Conservation (phyloP, 1,139 yeast genomes). For the Eremothecium cymbalariae region DNA sequence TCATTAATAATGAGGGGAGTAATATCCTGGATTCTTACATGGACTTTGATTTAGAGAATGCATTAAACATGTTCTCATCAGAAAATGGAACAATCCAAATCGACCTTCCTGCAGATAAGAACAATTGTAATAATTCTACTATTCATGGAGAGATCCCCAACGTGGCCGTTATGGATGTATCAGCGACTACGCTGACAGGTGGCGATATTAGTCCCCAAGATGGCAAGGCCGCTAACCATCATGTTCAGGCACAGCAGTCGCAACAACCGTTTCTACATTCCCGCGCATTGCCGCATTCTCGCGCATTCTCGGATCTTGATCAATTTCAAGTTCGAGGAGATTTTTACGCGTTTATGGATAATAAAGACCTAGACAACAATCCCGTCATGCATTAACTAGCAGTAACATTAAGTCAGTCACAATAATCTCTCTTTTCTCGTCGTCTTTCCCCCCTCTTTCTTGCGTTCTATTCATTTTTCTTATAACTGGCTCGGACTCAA, state of each 20-base stretch:
- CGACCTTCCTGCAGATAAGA: neutral
- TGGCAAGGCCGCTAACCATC: conserved; percentile 1
- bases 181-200: conserved; percentile 11
- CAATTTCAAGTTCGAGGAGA: conserved; percentile 2
- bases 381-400: neutral
- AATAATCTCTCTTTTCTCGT: no score
- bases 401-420: no score
- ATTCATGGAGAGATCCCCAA: conserved; percentile 3
- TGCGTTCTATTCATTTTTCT: no score
- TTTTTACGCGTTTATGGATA: neutral
- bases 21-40: conserved; percentile 11
- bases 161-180: conserved; percentile 9
- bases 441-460: no score
- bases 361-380: conserved; percentile 1
- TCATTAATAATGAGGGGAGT: no score
- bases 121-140: neutral
- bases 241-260: neutral
- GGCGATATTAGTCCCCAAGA: conserved; percentile 7
- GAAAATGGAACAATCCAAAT: neutral
- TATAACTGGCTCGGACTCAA: no score
- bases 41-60: conserved; percentile 24
- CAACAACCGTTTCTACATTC: conserved; percentile 2
- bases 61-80: conserved; percentile 6
- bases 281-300: no score
- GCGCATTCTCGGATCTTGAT: neutral